These are phyloP conservation scores for Ophiostoma triangulosporum DNA, from an alignment of 2,329 filamentous ascomycete species.

Conservation along the genomic window DNA sequence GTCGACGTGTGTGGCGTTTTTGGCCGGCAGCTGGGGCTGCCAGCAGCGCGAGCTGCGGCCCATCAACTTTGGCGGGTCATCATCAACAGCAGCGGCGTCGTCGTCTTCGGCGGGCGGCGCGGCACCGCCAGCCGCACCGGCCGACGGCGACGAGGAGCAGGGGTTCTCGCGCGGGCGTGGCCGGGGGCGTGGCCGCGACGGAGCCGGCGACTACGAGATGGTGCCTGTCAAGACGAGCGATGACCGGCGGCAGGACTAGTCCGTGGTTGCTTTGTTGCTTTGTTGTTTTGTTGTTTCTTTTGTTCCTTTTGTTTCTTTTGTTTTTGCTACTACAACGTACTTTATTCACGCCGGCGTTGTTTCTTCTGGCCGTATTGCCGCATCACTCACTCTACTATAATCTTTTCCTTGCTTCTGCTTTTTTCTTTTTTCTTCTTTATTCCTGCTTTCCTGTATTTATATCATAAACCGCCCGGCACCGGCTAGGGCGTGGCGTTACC, in stretches of 20 bases:
- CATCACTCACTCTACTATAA: too few relatives aligned
- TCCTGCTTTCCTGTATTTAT: too few relatives aligned
- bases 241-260: conserved; percentile 6
- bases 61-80: conserved; percentile 63
- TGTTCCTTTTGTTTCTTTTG: not conserved
- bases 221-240: conserved; percentile 31
- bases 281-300: not conserved
- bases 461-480: too few relatives aligned
- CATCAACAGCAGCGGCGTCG: conserved; percentile 11
- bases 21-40: conserved; percentile 77
- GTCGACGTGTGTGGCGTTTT: conserved; percentile 33
- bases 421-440: too few relatives aligned
- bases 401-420: too few relatives aligned
- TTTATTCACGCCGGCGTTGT: not conserved
- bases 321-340: not conserved
- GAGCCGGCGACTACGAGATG: conserved; percentile 53
- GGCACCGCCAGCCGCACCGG: conserved; percentile 1
- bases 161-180: conserved; percentile 37
- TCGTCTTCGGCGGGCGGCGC: conserved; percentile 15
- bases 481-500: too few relatives aligned
- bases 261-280: not conserved
- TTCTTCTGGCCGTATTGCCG: too few relatives aligned
- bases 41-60: conserved; percentile 80
- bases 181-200: conserved; percentile 39
- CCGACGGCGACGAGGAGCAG: conserved; percentile 30